Base-by-base conservation (phyloP, 2,329 filamentous ascomycete species). In the Aureobasidium namibiae region DNA sequence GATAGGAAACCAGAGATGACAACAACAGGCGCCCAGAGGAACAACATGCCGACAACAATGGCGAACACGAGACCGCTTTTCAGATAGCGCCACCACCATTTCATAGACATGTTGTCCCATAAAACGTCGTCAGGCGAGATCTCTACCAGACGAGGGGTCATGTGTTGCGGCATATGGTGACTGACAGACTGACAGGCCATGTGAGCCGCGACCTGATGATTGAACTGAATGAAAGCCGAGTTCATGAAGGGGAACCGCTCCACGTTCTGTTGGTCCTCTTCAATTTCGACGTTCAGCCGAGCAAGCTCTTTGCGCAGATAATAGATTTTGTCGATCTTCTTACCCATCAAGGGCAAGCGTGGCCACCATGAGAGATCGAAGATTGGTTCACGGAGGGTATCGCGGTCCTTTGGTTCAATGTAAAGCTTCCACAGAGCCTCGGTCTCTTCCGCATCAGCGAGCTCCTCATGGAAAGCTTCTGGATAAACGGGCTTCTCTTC, bases 211-310 rank as follows among this genome's bases (percentile, higher is more conserved):
- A 96, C 89, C 70, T 99, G 94, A 69, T 96, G 88, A 68, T 99
- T 96, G 80, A 99, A 99, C 70, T 99, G 94, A 62, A 99, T 91
- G 66, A 99, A 99, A 0, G 94, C 94, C 0, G 92, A 96, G 67
- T 89, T 96, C 91, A 96, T 95, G 48, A 92, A 75, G 0, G 92
- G 92, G 63, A 90, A 97, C 4, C 87, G 84, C 65, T 96, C 92
- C 0, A 89, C 87, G 50, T 94, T 80, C 56, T 87, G 81, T 70
- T 99, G 94, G 65, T 97, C 94, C 45, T 87, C 78, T 66, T 96
- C 92, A 57, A 99, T 96, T 70, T 97, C 92, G 56, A 92, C 69
- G 65, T 97, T 99, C 18, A 97, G 78, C 14, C 89, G 84, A 18
- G 94, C 92, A 29, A 99, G 74, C 71, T 97, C 88, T 63, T 86